Evolutionary conservation across 2,329 filamentous ascomycete species (phyloP).

Genomic region (Calonectria henricotiae): DNA sequence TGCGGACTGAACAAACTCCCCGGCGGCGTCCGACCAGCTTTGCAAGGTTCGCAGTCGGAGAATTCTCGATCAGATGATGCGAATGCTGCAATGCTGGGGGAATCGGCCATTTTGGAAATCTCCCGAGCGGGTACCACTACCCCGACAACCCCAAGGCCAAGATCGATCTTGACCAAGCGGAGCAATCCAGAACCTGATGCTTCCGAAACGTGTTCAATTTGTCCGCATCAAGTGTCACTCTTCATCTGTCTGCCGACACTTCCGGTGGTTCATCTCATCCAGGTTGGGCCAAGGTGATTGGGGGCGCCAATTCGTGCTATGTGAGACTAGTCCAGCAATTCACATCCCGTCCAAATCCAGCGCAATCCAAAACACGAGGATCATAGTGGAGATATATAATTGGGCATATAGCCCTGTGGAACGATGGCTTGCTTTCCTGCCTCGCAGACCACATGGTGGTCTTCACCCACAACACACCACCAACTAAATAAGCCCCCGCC

Average conservation of each 20-base stretch:
- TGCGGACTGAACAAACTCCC: constrained; percentile 1
- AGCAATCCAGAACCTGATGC: not conserved
- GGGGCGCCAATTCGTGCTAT: not conserved
- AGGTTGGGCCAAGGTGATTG: not conserved
- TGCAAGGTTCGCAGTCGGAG: not conserved
- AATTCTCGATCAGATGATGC: constrained; percentile 5
- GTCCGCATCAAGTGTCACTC: not conserved
- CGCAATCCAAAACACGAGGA: not conserved
- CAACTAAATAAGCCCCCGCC: constrained; percentile 7
- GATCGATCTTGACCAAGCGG: not conserved
- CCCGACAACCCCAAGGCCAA: not conserved
- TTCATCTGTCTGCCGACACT: not conserved
- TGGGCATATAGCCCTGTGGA: constrained; percentile 6
- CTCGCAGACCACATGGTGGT: constrained; percentile 1
- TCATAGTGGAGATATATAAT: not conserved
- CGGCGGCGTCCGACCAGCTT: not conserved
- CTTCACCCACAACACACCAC: not conserved
- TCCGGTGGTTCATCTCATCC: not conserved
- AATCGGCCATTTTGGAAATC: constrained; percentile 7
- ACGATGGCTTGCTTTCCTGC: not conserved
- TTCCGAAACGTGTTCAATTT: not conserved
- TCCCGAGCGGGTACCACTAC: constrained; percentile 1
- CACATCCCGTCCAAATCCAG: not conserved
- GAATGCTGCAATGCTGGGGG: not conserved
- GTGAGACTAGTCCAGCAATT: not conserved